Evolutionary conservation across 139 green algal genomes (phyloP), one percentile per base, ranked within the genome.

Genomic region (Picochlorum sp.): DNA sequence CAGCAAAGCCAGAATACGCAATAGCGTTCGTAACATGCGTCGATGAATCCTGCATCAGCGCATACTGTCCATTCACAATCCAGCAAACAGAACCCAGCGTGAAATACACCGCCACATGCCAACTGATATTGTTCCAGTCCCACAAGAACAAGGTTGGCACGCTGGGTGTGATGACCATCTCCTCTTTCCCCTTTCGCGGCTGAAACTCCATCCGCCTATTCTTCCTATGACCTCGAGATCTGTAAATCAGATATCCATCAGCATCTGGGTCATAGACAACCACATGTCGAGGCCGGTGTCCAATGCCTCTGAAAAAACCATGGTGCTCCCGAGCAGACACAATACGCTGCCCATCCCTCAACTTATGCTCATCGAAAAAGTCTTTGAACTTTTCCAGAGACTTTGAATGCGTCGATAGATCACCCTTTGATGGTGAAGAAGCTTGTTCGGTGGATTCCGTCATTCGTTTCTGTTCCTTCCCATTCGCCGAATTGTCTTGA

Each of bases 31-130:
- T 14, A 9, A 45, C 23, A 51, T 50, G 6, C 23, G 47, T 26
- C 47, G 47, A 20, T 26, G 47, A 54, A 21, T 21, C n/a, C 30
- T 65, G 58, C n/a, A 52, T 26, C 26, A 65, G 16, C 16, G 44
- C 41, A 31, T 65, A 65, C 20, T 65, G 58, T 14, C 58, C 58
- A 52, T 65, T 65, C 8, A 65, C 23, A 59, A 65, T 31, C 58
- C 58, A 65, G 20, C 21, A 49, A 31, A 65, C 57, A 5, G 58
- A 65, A 9, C 58, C 58, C 23, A 65, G 2, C 26, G 58, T 57
- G 23, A 65, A 65, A 28, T 28, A 65, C 20, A 65, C 58, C 6
- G 58, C 58, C 0, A 65, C 58, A 26, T 65, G 58, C 58, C 58
- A 65, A 52, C 58, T 65, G 44, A 65, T 65, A 31, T 52, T 65